Evolutionary conservation across 495 filamentous ascomycete genomes (phyloP), one percentile per base, ranked within the genome.

Genomic region (Gamarada debralockiae): DNA sequence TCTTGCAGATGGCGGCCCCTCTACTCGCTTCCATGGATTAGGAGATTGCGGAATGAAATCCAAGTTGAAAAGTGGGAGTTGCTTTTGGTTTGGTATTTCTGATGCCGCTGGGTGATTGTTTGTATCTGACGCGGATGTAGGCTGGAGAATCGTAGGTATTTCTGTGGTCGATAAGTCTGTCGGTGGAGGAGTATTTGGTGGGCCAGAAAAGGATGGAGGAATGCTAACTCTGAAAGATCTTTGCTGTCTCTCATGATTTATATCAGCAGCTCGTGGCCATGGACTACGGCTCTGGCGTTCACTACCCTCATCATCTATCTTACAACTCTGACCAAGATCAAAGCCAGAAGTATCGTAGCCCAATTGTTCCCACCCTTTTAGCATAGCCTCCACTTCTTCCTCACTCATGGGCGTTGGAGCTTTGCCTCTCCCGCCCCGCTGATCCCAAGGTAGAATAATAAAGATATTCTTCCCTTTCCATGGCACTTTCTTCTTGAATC

Each of bases 331-430:
- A 21, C 75, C 73, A 55, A 91, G 63, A 42, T 80, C 84, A 66
- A 93, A 95, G 0, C 89, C 89, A 5, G 74, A 70, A 36, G 77
- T 78, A 65, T 87, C 77, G 62, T 91, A 96, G 9, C 91, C 93
- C 53, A 84, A 67, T 40, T 85, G 68, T 61, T 87, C 78, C 84
- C 87, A 95, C 24, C 75, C 70, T 43, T 79, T 75, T 52, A 95
- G 59, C 61, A 82, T 83, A n/a, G 76, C 68, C n/a, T 81, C 65
- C 3, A 90, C 81, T 42, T 90, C 84, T 21, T 70, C 64, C 14
- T 73, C 62, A 23, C 66, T 83, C 53, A 97, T 67, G 14, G 88
- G 80, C 53, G 74, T 58, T 25, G 82, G 70, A 33, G 72, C 69
- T 61, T 78, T 67, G 69, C 84, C 73, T 63, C 77, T 48, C 70